Conservation (phyloP, 2,329 filamentous ascomycete genomes). For the Magnaporthiopsis incrustans region DNA sequence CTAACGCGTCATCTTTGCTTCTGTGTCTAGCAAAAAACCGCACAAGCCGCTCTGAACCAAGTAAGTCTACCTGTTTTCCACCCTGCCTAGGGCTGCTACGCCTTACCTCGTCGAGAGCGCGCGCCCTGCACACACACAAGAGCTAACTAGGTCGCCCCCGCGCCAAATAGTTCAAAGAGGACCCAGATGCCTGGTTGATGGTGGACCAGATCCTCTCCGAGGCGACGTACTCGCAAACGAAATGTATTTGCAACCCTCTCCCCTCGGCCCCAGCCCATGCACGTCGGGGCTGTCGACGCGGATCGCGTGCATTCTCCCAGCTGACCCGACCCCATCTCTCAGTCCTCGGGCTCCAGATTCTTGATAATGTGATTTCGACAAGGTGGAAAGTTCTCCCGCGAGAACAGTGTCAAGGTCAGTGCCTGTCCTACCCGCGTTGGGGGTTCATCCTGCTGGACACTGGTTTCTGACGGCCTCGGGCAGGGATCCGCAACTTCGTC, state of each 20-base stretch:
- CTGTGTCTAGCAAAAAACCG: slow-evolving; percentile 76
- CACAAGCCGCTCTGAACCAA: slow-evolving; percentile 85
- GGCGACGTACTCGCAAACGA: slow-evolving; percentile 89
- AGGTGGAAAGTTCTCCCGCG: slow-evolving; percentile 96
- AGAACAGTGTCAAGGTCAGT: slow-evolving; percentile 84
- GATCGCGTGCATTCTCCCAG: background rate
- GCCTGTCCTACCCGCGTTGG: background rate
- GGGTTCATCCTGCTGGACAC: background rate
- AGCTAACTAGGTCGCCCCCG: background rate
- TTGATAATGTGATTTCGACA: slow-evolving; percentile 97
- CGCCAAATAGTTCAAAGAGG: slow-evolving; percentile 74
- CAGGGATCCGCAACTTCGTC: slow-evolving; percentile 97
- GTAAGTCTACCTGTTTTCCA: slow-evolving; percentile 27
- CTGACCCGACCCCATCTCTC: slow-evolving; percentile 32
- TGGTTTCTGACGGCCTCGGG: background rate
- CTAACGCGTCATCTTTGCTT: slow-evolving; percentile 8
- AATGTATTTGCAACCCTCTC: slow-evolving; percentile 40
- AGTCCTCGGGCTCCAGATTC: slow-evolving; percentile 83
- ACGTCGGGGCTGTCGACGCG: background rate
- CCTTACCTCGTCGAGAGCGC: too few relatives aligned
- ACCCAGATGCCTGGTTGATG: slow-evolving; percentile 94
- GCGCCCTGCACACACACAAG: slow-evolving; percentile 17
- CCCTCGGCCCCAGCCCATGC: background rate
- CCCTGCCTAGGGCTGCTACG: slow-evolving; percentile 7
- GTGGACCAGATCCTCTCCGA: slow-evolving; percentile 95